Evolutionary conservation across 169 alveolate species (phyloP), one percentile per base, ranked within the genome.

Genomic region (Eimeria sp.): DNA sequence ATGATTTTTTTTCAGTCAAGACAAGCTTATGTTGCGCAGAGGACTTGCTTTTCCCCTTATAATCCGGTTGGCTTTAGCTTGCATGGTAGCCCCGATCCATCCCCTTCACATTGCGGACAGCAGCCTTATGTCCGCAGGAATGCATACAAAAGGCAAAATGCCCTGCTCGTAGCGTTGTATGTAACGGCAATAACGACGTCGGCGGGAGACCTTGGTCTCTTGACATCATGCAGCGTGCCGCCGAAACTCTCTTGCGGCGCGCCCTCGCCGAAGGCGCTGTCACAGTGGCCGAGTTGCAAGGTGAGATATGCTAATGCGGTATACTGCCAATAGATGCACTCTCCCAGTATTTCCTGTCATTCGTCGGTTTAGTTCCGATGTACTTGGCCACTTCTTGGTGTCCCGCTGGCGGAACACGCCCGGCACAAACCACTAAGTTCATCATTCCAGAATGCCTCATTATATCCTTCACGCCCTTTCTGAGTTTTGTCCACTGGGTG

Each of bases 161-260:
- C 49, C n/a, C 25, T 58, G 61, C 7, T 40, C n/a, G 30, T 57
- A 84, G 18, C 51, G 43, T 76, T n/a, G 34, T 0, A 58, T 57
- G 30, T 40, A n/a, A 58, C 25, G 78, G 51, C 14, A 54, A n/a
- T 25, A 14, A 4, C 51, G 51, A 7, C 27, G 0, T 54, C 30
- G 57, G 65, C 49, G 45, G 89, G 25, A 78, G 22, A 10, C 1
- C 3, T 27, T n/a, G 7, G 16, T 7, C 30, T 30, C 58, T 40
- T 83, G 49, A 22, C 92, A 58, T 34, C 40, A 87, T 87, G 94
- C 63, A 40, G 94, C 30, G 25, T 25, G 47, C 45, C 13, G 83
- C 94, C 22, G 94, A 87, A 87, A 30, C 67, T 9, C 83, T 63
- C 22, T 65, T 87, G 94, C 94, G 94, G 94, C 94, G 82, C 47